Conservation (phyloP, 140 eudicot species). For the Oenanthe javanica region DNA sequence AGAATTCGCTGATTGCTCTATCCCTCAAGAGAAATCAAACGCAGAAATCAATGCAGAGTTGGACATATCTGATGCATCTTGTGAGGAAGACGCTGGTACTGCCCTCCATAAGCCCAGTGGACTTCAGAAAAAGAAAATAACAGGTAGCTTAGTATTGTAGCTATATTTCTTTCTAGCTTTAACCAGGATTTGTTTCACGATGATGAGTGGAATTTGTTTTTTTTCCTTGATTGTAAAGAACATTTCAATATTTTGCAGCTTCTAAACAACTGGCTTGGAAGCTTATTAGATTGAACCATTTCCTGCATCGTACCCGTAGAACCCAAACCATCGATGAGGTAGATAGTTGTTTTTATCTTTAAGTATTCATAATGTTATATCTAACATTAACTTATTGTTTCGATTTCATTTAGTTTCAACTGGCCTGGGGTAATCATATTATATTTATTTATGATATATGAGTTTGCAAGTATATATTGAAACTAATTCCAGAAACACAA, state of each 20-base stretch:
- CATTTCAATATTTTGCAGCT: constrained; percentile 34
- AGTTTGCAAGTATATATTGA: neutral
- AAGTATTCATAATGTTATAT: neutral
- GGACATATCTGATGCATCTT: constrained; percentile 80
- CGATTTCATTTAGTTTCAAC: neutral
- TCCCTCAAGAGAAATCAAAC: constrained; percentile 91
- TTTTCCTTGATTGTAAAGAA: neutral
- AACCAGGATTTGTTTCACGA: neutral
- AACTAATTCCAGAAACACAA: neutral
- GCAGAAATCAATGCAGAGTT: constrained; percentile 83
- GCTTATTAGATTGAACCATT: constrained; percentile 65
- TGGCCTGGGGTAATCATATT: neutral
- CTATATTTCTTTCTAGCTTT: neutral
- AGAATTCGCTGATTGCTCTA: constrained; percentile 22
- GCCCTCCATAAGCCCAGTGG: constrained; percentile 27
- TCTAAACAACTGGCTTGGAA: constrained; percentile 58
- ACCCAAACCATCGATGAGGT: constrained; percentile 91
- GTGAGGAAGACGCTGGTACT: constrained; percentile 61
- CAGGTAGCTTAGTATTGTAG: constrained; percentile 31
- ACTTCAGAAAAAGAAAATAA: constrained; percentile 27
- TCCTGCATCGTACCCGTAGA: constrained; percentile 78
- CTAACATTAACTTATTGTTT: neutral
- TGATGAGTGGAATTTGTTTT: neutral
- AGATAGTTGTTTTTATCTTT: constrained; percentile 10
- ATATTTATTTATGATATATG: neutral